Conservation (phyloP, 2,329 filamentous ascomycete genomes). For the Claviceps paspali region DNA sequence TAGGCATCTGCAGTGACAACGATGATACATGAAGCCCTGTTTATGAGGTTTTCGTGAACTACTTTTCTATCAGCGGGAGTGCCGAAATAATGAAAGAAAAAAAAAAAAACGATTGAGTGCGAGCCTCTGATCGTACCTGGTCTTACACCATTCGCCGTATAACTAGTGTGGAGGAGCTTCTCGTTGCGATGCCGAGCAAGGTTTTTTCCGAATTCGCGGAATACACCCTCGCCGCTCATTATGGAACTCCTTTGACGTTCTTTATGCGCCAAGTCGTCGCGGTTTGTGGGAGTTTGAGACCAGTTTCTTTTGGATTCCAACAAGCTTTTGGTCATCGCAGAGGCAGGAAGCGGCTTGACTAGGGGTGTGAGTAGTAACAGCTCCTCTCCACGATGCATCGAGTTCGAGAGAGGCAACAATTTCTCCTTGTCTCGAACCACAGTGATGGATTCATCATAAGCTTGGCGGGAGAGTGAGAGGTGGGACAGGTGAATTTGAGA, state of each 20-base stretch:
- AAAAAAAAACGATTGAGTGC: neutral
- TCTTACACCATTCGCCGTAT: slow-evolving; percentile 81
- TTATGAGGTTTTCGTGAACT: slow-evolving; percentile 85
- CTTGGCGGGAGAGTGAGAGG: slow-evolving; percentile 62
- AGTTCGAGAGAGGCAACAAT: slow-evolving; percentile 65
- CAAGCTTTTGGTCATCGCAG: slow-evolving; percentile 60
- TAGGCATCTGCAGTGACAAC: slow-evolving; percentile 90
- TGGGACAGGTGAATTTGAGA: slow-evolving; percentile 73
- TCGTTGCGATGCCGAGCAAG: slow-evolving; percentile 76
- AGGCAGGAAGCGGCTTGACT: slow-evolving; percentile 84
- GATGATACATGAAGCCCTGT: slow-evolving; percentile 74
- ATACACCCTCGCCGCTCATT: slow-evolving; percentile 87
- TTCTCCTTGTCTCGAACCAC: slow-evolving; percentile 82
- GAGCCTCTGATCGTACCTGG: slow-evolving; percentile 33
- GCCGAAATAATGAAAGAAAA: neutral
- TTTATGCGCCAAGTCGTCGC: slow-evolving; percentile 43
- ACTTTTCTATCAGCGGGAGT: slow-evolving; percentile 5
- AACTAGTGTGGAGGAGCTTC: slow-evolving; percentile 82
- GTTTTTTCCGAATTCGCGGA: slow-evolving; percentile 74
- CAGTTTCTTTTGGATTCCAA: slow-evolving; percentile 35
- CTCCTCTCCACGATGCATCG: slow-evolving; percentile 73
- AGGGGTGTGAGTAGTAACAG: slow-evolving; percentile 77
- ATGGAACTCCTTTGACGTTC: slow-evolving; percentile 43
- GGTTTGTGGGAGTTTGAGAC: slow-evolving; percentile 20
- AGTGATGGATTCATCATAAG: slow-evolving; percentile 86